Base-by-base conservation (phyloP, 2,329 filamentous ascomycete species). In the Talaromyces sp. region DNA sequence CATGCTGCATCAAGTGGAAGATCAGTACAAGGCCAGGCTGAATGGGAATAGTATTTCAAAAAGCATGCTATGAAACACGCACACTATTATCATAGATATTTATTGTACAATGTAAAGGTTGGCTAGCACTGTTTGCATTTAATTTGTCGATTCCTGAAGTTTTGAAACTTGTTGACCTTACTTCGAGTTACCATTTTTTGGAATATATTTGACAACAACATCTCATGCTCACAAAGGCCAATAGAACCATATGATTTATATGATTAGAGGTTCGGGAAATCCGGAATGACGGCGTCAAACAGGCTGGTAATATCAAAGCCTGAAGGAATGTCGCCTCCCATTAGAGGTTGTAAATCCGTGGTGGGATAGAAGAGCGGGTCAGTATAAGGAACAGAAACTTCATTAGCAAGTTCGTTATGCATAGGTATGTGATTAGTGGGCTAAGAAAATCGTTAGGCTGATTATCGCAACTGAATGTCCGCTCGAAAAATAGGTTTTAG, bases 1-100 rank as follows among this genome's bases (percentile, higher is more conserved):
- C 26, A 77, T 78, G 75, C 32, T 61, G 9, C 59, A 55, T 26
- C 21, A 61, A 51, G 49, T 52, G 13, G 49, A 29, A 29, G 49
- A 52, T 17, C 49, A 29, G 49, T 52, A 52, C 49, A 52, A 17
- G 27, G 49, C 10, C 26, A 27, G 14, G 26, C 31, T 52, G 24
- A 21, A 52, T 52, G 26, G 13, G 24, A 14, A 17, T 52, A 29
- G 31, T 8, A 52, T 52, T 29, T 24, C 49, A 52, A 52, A 52
- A 29, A 52, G 49, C 26, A 52, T 52, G 49, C 14, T 52, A 29
- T 52, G 27, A 52, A n/a, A 29, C 49, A 52, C 14, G 49, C 17
- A 29, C 27, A 52, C 14, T 52, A 52, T 13, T 52, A 14, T 29
- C n/a, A 27, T 52, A 27, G 14, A 29, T 52, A 29, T 29, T 27